A percentile compares a stretch with the other conserved stretches of the same genome.
phyloP scores from a whole-genome alignment of 2,329 filamentous ascomycete species.

The Ustilaginoidea virens region DNA sequence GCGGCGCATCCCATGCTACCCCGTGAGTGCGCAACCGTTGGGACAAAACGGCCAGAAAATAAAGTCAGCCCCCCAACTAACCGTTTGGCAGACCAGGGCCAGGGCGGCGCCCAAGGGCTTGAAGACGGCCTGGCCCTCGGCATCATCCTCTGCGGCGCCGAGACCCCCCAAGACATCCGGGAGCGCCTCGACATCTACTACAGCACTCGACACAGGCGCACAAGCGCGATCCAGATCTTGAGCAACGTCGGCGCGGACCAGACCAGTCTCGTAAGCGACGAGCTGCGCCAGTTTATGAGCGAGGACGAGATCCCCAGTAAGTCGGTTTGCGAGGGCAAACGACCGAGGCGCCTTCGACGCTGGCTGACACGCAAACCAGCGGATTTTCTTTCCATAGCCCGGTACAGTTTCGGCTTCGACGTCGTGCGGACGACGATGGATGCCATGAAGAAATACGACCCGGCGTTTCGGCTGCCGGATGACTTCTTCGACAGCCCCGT shows the following conservation, averaged over 20 bases:
- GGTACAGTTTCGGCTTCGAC: slow-evolving; percentile 10
- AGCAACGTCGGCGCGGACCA: slow-evolving; percentile 21
- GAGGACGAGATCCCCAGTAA: slow-evolving; percentile 16
- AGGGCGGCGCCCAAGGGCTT: slow-evolving; percentile 19
- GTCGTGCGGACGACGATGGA: slow-evolving; percentile 7
- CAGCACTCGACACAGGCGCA: slow-evolving; percentile 12
- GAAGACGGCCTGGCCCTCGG: slow-evolving; percentile 20
- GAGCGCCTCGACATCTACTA: slow-evolving; percentile 12
- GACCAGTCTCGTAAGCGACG: slow-evolving; percentile 11
- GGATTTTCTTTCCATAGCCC: slow-evolving; percentile 1
- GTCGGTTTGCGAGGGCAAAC: too few species aligned
- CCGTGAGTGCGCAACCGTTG: too few species aligned
- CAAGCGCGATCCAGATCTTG: slow-evolving; percentile 22
- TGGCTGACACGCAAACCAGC: slow-evolving; percentile 1
- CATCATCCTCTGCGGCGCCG: slow-evolving; percentile 11
- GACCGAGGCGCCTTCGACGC: too few species aligned
- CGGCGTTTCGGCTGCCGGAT: slow-evolving; percentile 7
- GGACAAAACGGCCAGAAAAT: too few species aligned
- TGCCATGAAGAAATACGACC: slow-evolving; percentile 8
- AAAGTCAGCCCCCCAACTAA: neutral
- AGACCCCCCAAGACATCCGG: slow-evolving; percentile 8
- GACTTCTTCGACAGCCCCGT: slow-evolving; percentile 10
- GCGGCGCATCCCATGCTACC: slow-evolving; percentile 24
- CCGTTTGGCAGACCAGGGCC: slow-evolving; percentile 26
- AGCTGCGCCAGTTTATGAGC: slow-evolving; percentile 13